Conservation (phyloP, 2,329 filamentous ascomycete genomes). For the Trichoderma sp. region DNA sequence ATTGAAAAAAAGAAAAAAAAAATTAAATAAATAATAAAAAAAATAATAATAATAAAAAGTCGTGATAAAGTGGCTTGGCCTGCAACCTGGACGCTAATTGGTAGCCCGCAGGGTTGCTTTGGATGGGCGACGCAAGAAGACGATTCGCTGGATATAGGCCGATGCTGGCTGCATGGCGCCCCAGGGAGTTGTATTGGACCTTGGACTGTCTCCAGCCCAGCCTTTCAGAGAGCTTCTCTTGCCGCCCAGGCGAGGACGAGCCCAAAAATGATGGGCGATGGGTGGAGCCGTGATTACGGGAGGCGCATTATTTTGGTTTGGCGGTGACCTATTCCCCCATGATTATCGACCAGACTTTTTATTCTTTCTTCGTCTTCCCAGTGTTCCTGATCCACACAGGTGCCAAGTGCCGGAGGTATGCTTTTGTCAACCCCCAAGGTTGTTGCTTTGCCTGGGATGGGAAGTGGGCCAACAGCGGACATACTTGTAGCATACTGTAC, state of each 20-base stretch:
- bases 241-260: constrained; percentile 37
- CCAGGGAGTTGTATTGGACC: constrained; percentile 24
- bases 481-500: too few species aligned
- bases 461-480: neutral
- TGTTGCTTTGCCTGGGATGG: neutral
- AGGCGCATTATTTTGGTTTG: constrained; percentile 18
- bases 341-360: neutral
- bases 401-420: constrained; percentile 20
- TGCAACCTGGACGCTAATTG: constrained; percentile 26
- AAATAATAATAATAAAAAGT: neutral
- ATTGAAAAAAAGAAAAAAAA: neutral
- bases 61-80: constrained; percentile 5
- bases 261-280: constrained; percentile 29
- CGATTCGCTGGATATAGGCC: constrained; percentile 24
- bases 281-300: constrained; percentile 16
- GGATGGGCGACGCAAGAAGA: constrained; percentile 17
- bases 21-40: neutral
- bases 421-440: neutral
- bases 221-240: constrained; percentile 45
- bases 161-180: constrained; percentile 27
- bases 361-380: neutral
- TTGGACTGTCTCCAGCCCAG: constrained; percentile 29
- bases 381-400: constrained; percentile 1
- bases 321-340: constrained; percentile 14
- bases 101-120: constrained; percentile 13